phyloP scores from a whole-genome alignment of 768 basidiomycete genomes.

The Tulasnella sp. region DNA sequence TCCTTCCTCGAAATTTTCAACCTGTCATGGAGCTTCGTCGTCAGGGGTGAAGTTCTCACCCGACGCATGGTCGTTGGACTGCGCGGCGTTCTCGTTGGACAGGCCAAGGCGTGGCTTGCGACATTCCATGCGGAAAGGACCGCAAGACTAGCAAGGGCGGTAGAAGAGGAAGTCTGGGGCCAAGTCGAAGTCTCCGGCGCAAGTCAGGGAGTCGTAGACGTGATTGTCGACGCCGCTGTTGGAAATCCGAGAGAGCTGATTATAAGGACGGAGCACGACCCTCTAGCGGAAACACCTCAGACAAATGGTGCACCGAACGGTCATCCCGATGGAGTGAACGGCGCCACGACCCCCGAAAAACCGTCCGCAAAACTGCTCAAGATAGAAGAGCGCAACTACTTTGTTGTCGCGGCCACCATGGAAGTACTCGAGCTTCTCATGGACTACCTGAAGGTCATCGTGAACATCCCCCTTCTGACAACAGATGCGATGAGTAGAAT shows the following conservation, averaged over 20 bases:
- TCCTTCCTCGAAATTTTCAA: slow-evolving; percentile 81
- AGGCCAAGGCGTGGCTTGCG: slow-evolving; percentile 85
- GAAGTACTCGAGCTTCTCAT: slow-evolving; percentile 61
- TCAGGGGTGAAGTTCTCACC: slow-evolving; percentile 79
- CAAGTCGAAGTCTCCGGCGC: slow-evolving; percentile 64
- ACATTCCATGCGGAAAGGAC: slow-evolving; percentile 79
- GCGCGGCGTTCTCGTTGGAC: slow-evolving; percentile 77
- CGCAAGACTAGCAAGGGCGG: slow-evolving; percentile 75
- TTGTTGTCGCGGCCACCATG: slow-evolving; percentile 78
- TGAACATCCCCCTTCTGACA: slow-evolving; percentile 83
- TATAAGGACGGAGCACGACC: slow-evolving; percentile 34
- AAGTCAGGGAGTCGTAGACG: slow-evolving; percentile 67
- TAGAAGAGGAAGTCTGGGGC: slow-evolving; percentile 95
- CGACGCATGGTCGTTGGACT: slow-evolving; percentile 90
- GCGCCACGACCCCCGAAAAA: not conserved
- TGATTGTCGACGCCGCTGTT: slow-evolving; percentile 77
- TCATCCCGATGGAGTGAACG: slow-evolving; percentile 16
- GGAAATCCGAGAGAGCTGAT: slow-evolving; percentile 69
- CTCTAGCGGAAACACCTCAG: slow-evolving; percentile 5
- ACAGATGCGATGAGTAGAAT: slow-evolving; percentile 93
- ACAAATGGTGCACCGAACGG: slow-evolving; percentile 1
- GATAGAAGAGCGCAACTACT: slow-evolving; percentile 80
- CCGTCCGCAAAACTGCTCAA: slow-evolving; percentile 47
- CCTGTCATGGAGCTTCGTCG: slow-evolving; percentile 84
- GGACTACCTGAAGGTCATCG: slow-evolving; percentile 83